phyloP scores from a whole-genome alignment of 2,329 filamentous ascomycete species.

The Emergomyces pasteurianus region DNA sequence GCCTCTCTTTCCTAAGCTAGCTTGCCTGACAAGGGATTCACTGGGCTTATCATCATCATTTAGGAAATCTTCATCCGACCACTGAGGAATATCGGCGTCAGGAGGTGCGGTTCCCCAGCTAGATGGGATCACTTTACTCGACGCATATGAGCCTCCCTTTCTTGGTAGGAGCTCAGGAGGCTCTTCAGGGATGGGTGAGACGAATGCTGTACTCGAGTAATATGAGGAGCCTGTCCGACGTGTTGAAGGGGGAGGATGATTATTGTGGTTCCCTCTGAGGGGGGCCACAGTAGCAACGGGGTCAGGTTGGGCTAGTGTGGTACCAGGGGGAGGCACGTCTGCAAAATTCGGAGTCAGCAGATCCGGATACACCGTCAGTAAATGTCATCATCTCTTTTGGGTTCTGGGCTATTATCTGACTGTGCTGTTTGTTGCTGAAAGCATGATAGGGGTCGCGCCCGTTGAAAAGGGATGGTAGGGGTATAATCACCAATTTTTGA shows the following conservation, averaged over 20 bases:
- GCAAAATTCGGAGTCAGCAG: slow-evolving; percentile 6
- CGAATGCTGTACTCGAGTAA: slow-evolving; percentile 49
- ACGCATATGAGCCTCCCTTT: slow-evolving; percentile 51
- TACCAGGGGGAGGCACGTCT: slow-evolving; percentile 16
- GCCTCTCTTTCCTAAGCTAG: slow-evolving; percentile 20
- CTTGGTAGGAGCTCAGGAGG: slow-evolving; percentile 42
- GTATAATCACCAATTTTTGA: slow-evolving; percentile 20
- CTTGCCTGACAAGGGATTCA: slow-evolving; percentile 18
- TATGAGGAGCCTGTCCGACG: slow-evolving; percentile 34
- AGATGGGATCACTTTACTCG: slow-evolving; percentile 59
- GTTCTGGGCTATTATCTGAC: not conserved
- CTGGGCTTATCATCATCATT: slow-evolving; percentile 12
- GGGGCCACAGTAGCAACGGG: slow-evolving; percentile 12
- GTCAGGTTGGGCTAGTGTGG: slow-evolving; percentile 14
- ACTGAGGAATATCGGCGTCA: slow-evolving; percentile 36
- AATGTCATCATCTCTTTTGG: slow-evolving; percentile 15
- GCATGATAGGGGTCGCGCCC: slow-evolving; percentile 7
- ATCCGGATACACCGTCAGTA: slow-evolving; percentile 15
- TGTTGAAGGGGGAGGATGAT: slow-evolving; percentile 21
- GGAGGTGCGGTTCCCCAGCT: slow-evolving; percentile 46
- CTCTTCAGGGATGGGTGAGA: slow-evolving; percentile 68
- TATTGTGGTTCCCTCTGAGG: slow-evolving; percentile 17
- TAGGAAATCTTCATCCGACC: slow-evolving; percentile 14
- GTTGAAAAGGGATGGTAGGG: slow-evolving; percentile 15
- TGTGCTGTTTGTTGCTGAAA: not conserved